Base-by-base conservation (phyloP, 768 basidiomycete genomes). In the Albatrellus ellisii region DNA sequence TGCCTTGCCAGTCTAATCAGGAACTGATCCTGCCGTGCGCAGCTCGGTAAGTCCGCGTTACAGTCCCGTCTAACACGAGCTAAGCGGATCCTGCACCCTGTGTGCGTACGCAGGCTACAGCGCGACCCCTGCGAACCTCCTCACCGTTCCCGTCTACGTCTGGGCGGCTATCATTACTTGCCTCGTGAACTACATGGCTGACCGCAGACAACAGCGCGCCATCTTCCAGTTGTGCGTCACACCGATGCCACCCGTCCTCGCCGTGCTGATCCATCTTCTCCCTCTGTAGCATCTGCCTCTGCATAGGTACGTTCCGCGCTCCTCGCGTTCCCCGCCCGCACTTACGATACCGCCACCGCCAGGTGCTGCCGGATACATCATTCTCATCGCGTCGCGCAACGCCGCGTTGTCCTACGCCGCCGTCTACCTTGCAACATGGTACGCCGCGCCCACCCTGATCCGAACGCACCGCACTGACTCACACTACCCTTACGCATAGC, bases 81-180 rank as follows among this genome's bases (percentile, higher is more conserved):
- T 25, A 21, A 12, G 8, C 11, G 15, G 4, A n/a, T 20, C 18
- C 26, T 25, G 17, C 25, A 26, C 2, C 4, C 20, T 24, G 21
- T 41, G 12, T 3, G 12, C 17, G 14, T 14, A 20, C 7, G 8
- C 18, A 73, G 79, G 80, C 6, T 85, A 66, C 56, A 59, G 61
- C n/a, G 78, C 80, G 3, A 83, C 81, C 0, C 67, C 68, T 0
- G 83, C 85, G 6, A 86, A 87, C 56, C 63, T 87, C 31, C 58
- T 87, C 42, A 82, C 79, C 3, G 81, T 86, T 4, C 85, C 84
- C 0, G 79, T 85, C 27, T 88, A 86, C 52, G 67, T 66, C 6
- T 66, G 74, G 32, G 85, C 84, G 9, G 77, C 79, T 48, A 61
- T 77, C 18, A 56, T 75, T 28, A 86, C 84, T 4, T 80, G 75